A percentile compares a stretch with the other conserved stretches of the same genome.
phyloP scores from a whole-genome alignment of 1,284 basidiomycete species.

The Ceraceosorus guamensis region DNA sequence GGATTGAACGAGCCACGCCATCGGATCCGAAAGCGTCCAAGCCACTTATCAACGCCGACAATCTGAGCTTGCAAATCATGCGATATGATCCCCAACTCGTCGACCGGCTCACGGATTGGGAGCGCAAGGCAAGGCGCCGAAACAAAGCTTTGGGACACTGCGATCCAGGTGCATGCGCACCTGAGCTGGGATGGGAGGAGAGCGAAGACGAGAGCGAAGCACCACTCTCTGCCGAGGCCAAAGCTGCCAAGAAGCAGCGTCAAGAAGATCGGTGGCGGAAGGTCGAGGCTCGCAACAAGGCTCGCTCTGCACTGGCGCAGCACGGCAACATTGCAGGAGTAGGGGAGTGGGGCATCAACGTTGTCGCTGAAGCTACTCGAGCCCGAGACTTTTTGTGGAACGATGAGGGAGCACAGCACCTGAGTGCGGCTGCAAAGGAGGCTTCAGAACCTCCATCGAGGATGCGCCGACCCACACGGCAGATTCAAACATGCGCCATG shows the following conservation, averaged over 20 bases:
- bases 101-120: slow-evolving; percentile 27
- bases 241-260: not conserved
- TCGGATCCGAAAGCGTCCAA: not conserved
- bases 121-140: slow-evolving; percentile 25
- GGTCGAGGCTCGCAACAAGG: not conserved
- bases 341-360: slow-evolving; percentile 31
- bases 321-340: slow-evolving; percentile 12
- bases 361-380: slow-evolving; percentile 28
- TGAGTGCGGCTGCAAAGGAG: not conserved
- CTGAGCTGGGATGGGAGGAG: slow-evolving; percentile 6
- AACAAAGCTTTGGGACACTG: slow-evolving; percentile 22
- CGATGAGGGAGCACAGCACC: slow-evolving; percentile 10
- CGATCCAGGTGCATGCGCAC: slow-evolving; percentile 21
- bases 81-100: slow-evolving; percentile 28
- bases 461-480: not conserved
- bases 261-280: not conserved
- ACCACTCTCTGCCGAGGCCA: not conserved
- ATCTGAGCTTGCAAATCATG: slow-evolving; percentile 23
- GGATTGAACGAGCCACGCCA: not conserved
- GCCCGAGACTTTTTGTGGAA: slow-evolving; percentile 33
- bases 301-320: slow-evolving; percentile 1
- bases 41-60: slow-evolving; percentile 5
- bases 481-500: slow-evolving; percentile 17
- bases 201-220: slow-evolving; percentile 9
- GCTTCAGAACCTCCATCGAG: no score